Evolutionary conservation across 2,329 filamentous ascomycete genomes (phyloP), one percentile per base, ranked within the genome.

Genomic region (Didymella lethalis): DNA sequence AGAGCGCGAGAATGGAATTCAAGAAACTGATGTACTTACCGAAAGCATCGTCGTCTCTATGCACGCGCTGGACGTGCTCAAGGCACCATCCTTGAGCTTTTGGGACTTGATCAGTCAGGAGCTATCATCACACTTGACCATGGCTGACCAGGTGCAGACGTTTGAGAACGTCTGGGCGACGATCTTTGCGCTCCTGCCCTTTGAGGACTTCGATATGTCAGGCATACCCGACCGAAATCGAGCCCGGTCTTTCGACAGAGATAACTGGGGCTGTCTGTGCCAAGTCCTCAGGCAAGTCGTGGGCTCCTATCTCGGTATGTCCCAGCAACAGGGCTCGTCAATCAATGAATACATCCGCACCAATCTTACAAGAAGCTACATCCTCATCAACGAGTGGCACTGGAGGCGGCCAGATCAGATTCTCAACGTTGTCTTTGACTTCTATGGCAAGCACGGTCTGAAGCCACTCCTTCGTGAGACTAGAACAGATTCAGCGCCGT

Each of bases 361-460:
- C 7, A 70, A 82, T 25, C 78, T 88, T 45, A 78, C 77, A 12
- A 78, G 86, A 62, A 87, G 84, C 64, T 81, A 83, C 64, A 71
- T 78, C 38, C 75, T 88, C 23, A 80, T 87, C 47, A 79, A 79
- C 32, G 65, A 65, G 28, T 88, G 86, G 86, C 80, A 82, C 16
- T 88, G 86, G 86, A 78, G 76, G 54, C 79, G 80, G 64, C 86
- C 85, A 66, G 85, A 86, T 38, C 62, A 76, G 16, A 78, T 85
- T 11, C 78, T 88, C 11, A 81, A 82, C 47, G 77, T 73, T 0
- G 71, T 86, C 0, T 87, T 86, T 63, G 85, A 87, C 69, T 88
- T 87, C 73, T 88, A 87, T 62, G 84, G 84, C 7, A 80, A 77
- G 38, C 82, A 83, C 38, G 77, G 75, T 16, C 75, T 88, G n/a